A percentile compares a stretch with the other conserved stretches of the same genome.
Conservation (phyloP, 495 filamentous ascomycete species). For the Recurvomyces mirabilis region DNA sequence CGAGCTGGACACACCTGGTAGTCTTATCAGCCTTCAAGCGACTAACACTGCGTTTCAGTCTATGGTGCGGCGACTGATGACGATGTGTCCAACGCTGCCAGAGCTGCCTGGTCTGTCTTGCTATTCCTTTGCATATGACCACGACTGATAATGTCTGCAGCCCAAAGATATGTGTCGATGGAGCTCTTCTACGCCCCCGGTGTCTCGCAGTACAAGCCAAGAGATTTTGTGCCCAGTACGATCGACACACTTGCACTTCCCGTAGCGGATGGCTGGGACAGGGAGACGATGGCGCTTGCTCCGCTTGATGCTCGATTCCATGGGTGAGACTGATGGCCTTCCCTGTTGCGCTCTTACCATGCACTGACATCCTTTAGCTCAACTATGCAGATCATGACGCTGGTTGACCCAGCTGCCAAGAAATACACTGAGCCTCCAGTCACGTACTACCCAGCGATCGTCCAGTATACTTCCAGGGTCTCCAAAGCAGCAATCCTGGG, state of each 20-base stretch:
- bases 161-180: conserved; percentile 34
- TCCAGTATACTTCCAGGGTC: background rate
- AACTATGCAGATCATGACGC: background rate
- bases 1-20: conserved; percentile 30
- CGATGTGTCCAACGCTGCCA: conserved; percentile 32
- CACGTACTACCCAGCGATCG: background rate
- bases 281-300: conserved; percentile 24
- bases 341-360: too few species aligned
- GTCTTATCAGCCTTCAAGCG: conserved; percentile 29
- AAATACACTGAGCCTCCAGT: too few species aligned
- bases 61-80: conserved; percentile 33
- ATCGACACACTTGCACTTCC: conserved; percentile 32
- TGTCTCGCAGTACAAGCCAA: conserved; percentile 33
- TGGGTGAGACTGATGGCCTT: conserved; percentile 19
- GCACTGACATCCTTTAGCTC: background rate
- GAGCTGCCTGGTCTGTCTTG: conserved; percentile 34
- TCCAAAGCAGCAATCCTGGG: background rate
- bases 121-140: too few species aligned
- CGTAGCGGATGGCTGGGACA: conserved; percentile 30
- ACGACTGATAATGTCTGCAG: too few species aligned
- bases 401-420: background rate
- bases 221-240: conserved; percentile 30
- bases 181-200: conserved; percentile 39
- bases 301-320: conserved; percentile 32
- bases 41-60: conserved; percentile 31